Percentiles rank a stretch among this genome's conserved stretches.
These are phyloP conservation scores for Sindora glabra DNA, from an alignment of 306 rosid species.

Conservation along the genomic window DNA sequence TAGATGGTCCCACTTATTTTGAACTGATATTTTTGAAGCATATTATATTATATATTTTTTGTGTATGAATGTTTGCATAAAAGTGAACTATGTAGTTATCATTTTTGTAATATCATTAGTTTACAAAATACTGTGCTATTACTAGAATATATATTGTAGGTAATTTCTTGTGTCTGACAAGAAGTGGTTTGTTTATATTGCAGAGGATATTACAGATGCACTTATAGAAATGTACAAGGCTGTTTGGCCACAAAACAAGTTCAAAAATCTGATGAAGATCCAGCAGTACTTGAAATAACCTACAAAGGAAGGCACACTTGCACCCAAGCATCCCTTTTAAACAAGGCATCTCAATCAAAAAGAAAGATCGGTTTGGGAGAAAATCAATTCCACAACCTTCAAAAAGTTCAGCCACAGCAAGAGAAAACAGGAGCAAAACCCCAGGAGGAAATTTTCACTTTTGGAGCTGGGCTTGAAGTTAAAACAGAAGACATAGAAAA, in stretches of 20 bases:
- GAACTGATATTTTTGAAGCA: too few species aligned
- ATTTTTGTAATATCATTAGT: too few species aligned
- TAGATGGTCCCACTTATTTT: too few species aligned
- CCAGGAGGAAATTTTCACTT: conserved; percentile 4
- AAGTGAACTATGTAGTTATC: too few species aligned
- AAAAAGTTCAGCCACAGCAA: conserved; percentile 12
- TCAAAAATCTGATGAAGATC: conserved; percentile 61
- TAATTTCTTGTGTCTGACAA: not conserved
- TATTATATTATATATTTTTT: too few species aligned
- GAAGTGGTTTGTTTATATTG: conserved; percentile 12
- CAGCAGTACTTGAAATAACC: conserved; percentile 34
- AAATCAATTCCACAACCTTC: conserved; percentile 8
- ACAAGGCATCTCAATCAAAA: conserved; percentile 15
- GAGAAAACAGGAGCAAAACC: conserved; percentile 19
- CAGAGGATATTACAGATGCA: conserved; percentile 85
- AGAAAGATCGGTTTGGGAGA: conserved; percentile 14
- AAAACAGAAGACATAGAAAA: conserved; percentile 34
- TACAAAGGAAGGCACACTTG: conserved; percentile 71
- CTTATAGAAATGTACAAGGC: conserved; percentile 50
- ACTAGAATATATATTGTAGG: not conserved
- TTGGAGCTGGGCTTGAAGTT: conserved; percentile 31
- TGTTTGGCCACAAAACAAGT: conserved; percentile 88
- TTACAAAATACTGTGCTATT: too few species aligned
- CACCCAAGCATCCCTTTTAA: conserved; percentile 24
- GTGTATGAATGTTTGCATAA: too few species aligned